These are phyloP conservation scores for Meira nashicola DNA, from an alignment of 1,284 basidiomycete species.

Conservation along the genomic window DNA sequence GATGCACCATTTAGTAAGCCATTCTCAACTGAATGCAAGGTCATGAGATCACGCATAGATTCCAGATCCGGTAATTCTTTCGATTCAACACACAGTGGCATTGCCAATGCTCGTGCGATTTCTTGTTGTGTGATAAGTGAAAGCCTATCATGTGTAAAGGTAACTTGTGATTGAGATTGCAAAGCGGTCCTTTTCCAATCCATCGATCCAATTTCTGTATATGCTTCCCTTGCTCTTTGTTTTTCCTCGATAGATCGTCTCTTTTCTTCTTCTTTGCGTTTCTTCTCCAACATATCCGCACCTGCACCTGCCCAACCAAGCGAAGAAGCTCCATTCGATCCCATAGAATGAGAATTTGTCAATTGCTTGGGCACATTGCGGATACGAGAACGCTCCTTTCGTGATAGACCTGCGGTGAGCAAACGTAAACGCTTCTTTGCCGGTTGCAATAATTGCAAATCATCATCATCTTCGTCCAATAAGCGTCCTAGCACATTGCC, in stretches of 20 bases:
- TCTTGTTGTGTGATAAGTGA: conserved; percentile 36
- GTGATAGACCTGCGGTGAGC: conserved; percentile 40
- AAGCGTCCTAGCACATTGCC: conserved; percentile 9
- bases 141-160: conserved; percentile 20
- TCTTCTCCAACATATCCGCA: conserved; percentile 50
- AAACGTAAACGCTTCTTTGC: conserved; percentile 44
- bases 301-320: conserved; percentile 48
- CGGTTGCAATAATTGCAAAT: background rate
- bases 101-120: conserved; percentile 29
- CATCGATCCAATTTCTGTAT: conserved; percentile 42
- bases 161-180: conserved; percentile 32
- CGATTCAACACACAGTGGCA: conserved; percentile 52
- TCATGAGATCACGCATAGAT: conserved; percentile 54
- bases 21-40: conserved; percentile 51
- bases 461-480: conserved; percentile 17
- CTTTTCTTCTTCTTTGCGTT: conserved; percentile 51
- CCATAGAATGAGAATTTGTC: conserved; percentile 2
- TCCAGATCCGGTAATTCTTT: conserved; percentile 54
- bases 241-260: conserved; percentile 44
- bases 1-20: conserved; percentile 52
- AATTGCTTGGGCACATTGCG: conserved; percentile 34
- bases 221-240: conserved; percentile 40
- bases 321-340: conserved; percentile 14
- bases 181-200: conserved; percentile 41
- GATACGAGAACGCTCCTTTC: conserved; percentile 42